Evolutionary conservation across 805 yeast genomes (phyloP).

Genomic region (Wickerhamiella kurtzmanii): DNA sequence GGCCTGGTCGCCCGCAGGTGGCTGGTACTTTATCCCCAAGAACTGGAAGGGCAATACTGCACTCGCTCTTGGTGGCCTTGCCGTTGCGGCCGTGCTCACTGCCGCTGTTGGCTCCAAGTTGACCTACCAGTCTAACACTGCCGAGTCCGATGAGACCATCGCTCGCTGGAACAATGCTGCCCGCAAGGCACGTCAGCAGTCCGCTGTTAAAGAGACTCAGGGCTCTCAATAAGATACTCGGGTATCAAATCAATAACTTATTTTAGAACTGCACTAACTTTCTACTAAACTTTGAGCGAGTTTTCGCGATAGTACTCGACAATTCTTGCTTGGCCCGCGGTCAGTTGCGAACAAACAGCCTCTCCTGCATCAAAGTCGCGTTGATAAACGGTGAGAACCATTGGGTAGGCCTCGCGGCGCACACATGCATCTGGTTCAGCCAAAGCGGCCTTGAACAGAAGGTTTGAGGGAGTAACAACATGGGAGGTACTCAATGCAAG

Average conservation of each 20-base stretch:
- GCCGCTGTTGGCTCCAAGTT: slow-evolving; percentile 30
- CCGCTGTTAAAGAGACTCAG: slow-evolving; percentile 19
- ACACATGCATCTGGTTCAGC: slow-evolving; percentile 17
- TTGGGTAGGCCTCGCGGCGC: slow-evolving; percentile 23
- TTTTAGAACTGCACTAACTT: background rate
- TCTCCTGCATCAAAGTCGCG: slow-evolving; percentile 9
- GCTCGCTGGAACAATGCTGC: slow-evolving; percentile 38
- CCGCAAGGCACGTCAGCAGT: slow-evolving; percentile 23
- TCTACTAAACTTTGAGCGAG: too few relatives aligned
- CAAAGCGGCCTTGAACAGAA: background rate
- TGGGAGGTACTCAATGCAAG: background rate
- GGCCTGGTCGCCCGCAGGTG: slow-evolving; percentile 37
- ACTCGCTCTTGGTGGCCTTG: slow-evolving; percentile 30
- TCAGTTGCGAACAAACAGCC: slow-evolving; percentile 12
- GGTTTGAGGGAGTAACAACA: background rate
- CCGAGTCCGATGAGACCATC: slow-evolving; percentile 30
- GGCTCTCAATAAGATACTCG: slow-evolving; percentile 5
- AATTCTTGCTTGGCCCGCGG: slow-evolving; percentile 21
- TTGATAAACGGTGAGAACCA: slow-evolving; percentile 13
- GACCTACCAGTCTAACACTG: slow-evolving; percentile 27
- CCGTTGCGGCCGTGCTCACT: slow-evolving; percentile 25
- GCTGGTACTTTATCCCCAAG: slow-evolving; percentile 42
- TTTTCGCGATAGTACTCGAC: slow-evolving; percentile 17
- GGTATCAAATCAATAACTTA: background rate
- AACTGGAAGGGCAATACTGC: slow-evolving; percentile 36